Percentiles rank a stretch among this genome's conserved stretches.
Conservation (phyloP, 2,329 filamentous ascomycete genomes). For the Fusarium veterinarium region DNA sequence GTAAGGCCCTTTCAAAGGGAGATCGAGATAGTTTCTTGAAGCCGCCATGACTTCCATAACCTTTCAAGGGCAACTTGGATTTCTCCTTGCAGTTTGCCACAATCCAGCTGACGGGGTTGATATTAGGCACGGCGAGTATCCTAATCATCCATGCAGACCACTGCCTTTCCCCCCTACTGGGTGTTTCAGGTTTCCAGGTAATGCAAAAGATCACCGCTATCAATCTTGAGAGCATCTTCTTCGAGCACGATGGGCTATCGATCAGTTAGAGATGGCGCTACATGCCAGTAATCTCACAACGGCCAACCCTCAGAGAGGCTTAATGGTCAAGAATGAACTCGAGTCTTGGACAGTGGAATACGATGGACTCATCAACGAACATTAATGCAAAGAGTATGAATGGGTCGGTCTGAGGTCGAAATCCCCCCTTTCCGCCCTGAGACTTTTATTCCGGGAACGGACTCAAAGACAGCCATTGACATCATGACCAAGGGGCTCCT, state of each 20-base stretch:
- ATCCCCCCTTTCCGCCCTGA: slow-evolving; percentile 1
- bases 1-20: not conserved
- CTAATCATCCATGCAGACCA: not conserved
- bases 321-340: not conserved
- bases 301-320: not conserved
- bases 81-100: slow-evolving; percentile 7
- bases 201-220: not conserved
- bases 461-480: not conserved
- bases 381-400: slow-evolving; percentile 11
- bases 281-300: not conserved
- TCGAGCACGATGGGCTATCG: slow-evolving; percentile 12
- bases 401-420: slow-evolving; percentile 31
- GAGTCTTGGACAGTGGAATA: slow-evolving; percentile 15
- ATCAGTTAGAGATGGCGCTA: not conserved
- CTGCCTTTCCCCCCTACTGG: not conserved
- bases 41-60: not conserved
- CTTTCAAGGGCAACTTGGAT: slow-evolving; percentile 9
- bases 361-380: slow-evolving; percentile 13
- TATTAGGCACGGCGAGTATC: not conserved
- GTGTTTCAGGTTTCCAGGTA: not conserved
- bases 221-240: not conserved
- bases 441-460: not conserved
- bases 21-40: not conserved
- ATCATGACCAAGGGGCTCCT: slow-evolving; percentile 12
- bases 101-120: not conserved